These are phyloP conservation scores for Batrachochytrium dendrobatidis DNA, from an alignment of 371 early-diverging fungal genomes.

Conservation along the genomic window DNA sequence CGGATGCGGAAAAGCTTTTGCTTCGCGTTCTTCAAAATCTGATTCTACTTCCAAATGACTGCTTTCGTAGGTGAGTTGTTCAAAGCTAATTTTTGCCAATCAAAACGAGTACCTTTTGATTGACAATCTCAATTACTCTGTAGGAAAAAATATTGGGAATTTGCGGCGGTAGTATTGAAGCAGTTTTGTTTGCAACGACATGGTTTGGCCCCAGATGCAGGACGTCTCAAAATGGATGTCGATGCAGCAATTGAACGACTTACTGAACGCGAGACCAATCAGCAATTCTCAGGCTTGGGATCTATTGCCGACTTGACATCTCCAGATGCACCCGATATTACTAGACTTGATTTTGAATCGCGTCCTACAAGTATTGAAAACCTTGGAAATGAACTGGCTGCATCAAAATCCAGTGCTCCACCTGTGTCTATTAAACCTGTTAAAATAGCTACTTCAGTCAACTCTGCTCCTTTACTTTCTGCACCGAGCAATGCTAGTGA, in stretches of 20 bases:
- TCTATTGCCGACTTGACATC: background rate
- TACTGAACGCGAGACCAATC: background rate
- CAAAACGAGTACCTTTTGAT: background rate
- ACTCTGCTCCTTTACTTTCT: too few species aligned
- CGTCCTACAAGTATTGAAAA: too few species aligned
- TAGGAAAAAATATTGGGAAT: constrained; percentile 11
- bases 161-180: background rate
- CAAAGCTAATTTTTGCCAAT: background rate
- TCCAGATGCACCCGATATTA: background rate
- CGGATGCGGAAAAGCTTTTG: constrained; percentile 5
- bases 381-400: too few species aligned
- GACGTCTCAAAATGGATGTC: background rate
- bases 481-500: too few species aligned
- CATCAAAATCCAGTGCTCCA: too few species aligned
- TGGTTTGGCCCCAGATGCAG: background rate
- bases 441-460: too few species aligned
- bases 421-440: too few species aligned
- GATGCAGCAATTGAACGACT: background rate
- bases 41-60: constrained; percentile 12
- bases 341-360: too few species aligned
- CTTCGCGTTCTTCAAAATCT: constrained; percentile 15
- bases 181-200: constrained; percentile 5
- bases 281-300: background rate
- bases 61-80: constrained; percentile 15
- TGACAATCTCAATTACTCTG: background rate